phyloP scores from a whole-genome alignment of 1,284 basidiomycete species.

The Anthracocystis walkeri region DNA sequence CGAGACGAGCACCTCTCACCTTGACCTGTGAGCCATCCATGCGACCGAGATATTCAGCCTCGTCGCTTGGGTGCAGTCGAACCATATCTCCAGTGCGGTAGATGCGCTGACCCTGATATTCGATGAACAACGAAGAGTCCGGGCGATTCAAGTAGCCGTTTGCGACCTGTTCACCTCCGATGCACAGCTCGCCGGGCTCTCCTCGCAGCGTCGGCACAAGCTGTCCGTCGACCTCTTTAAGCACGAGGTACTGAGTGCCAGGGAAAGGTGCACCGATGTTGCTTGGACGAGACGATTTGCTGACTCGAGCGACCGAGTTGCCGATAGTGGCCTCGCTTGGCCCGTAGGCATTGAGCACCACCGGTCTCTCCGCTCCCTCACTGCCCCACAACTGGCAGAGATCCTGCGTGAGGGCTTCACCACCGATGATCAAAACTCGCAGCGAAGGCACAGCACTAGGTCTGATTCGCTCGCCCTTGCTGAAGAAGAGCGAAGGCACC shows the following conservation, averaged over 20 bases:
- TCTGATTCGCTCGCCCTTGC: slow-evolving; percentile 50
- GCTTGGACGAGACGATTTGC: slow-evolving; percentile 32
- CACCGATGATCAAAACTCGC: slow-evolving; percentile 62
- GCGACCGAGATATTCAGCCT: slow-evolving; percentile 64
- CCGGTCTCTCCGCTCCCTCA: slow-evolving; percentile 23
- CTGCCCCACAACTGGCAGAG: slow-evolving; percentile 59
- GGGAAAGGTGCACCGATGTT: slow-evolving; percentile 63
- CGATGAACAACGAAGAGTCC: slow-evolving; percentile 45
- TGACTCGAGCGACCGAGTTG: slow-evolving; percentile 61
- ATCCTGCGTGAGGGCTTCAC: slow-evolving; percentile 60
- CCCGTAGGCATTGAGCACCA: slow-evolving; percentile 66
- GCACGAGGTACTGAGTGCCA: slow-evolving; percentile 58
- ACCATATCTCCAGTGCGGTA: slow-evolving; percentile 67
- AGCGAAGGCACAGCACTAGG: slow-evolving; percentile 57
- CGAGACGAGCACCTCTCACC: slow-evolving; percentile 64
- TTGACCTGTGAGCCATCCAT: slow-evolving; percentile 64
- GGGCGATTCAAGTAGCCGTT: slow-evolving; percentile 55
- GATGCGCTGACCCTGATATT: slow-evolving; percentile 28
- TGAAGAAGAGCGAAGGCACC: slow-evolving; percentile 67
- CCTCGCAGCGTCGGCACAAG: slow-evolving; percentile 55
- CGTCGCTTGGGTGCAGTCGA: slow-evolving; percentile 53
- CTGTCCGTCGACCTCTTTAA: slow-evolving; percentile 31
- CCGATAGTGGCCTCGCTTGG: slow-evolving; percentile 67
- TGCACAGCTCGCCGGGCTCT: slow-evolving; percentile 62
- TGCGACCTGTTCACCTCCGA: slow-evolving; percentile 63